Evolutionary conservation across 192 early-diverging fungal species (phyloP).

Genomic region (Glomus cerebriforme): DNA sequence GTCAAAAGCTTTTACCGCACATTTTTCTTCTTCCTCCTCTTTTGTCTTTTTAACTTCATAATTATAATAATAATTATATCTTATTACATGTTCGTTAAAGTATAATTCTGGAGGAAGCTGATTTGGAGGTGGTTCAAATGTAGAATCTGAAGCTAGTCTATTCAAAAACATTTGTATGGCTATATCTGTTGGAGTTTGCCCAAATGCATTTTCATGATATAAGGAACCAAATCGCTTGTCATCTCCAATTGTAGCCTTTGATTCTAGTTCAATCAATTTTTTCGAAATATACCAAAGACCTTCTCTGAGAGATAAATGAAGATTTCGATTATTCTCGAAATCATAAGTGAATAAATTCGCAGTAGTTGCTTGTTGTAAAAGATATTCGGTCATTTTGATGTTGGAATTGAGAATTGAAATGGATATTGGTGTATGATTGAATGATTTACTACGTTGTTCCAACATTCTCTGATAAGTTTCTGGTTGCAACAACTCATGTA

Average conservation of each 20-base stretch:
- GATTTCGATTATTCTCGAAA: neutral
- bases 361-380: neutral
- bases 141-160: no score
- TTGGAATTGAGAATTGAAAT: neutral
- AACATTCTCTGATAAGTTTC: neutral
- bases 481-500: neutral
- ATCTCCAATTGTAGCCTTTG: neutral
- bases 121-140: no score
- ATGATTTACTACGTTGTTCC: constrained; percentile 1
- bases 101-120: no score
- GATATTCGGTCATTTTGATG: neutral
- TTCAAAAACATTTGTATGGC: constrained; percentile 1
- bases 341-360: constrained; percentile 10
- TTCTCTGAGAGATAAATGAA: constrained; percentile 10
- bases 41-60: no score
- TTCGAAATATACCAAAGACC: neutral
- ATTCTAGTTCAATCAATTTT: neutral
- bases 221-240: neutral
- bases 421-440: neutral
- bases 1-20: no score
- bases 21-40: no score
- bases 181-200: constrained; percentile 12
- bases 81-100: no score
- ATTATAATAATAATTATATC: no score
- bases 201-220: constrained; percentile 7